Percentiles rank a stretch among this genome's conserved stretches.
Evolutionary conservation across 83 land plant genomes (phyloP).

Genomic region (Picea mariana): DNA sequence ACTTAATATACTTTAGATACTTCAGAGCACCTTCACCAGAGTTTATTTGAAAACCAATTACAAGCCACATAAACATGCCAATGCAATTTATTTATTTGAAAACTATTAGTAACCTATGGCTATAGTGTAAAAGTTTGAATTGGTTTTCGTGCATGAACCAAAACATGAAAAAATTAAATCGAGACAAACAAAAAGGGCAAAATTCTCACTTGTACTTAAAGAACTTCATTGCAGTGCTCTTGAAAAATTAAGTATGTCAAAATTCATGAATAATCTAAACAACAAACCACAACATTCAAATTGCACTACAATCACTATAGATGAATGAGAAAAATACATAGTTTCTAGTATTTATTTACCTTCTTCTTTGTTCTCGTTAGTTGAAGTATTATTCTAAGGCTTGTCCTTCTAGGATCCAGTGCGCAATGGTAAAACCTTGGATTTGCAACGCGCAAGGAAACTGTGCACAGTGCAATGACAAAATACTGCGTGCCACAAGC

Average conservation of each 20-base stretch:
- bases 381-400: conserved; percentile 23
- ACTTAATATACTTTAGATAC: conserved; percentile 87
- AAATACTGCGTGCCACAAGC: no score
- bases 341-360: conserved; percentile 24
- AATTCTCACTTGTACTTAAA: conserved; percentile 74
- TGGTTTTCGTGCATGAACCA: neutral
- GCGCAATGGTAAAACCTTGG: no score
- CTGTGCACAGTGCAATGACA: no score
- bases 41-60: conserved; percentile 62
- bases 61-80: neutral
- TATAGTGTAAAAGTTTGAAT: neutral
- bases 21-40: conserved; percentile 97
- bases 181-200: neutral
- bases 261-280: neutral
- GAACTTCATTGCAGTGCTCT: conserved; percentile 69
- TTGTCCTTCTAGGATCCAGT: no score
- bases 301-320: neutral
- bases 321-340: no score
- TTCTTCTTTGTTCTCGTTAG: conserved; percentile 44
- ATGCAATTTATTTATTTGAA: neutral
- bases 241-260: conserved; percentile 12
- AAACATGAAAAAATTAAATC: neutral
- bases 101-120: neutral
- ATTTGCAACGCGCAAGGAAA: no score
- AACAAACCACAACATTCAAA: neutral